These are phyloP conservation scores for Boletus rufocinnamomeus DNA, from an alignment of 768 basidiomycete genomes.

Conservation along the genomic window DNA sequence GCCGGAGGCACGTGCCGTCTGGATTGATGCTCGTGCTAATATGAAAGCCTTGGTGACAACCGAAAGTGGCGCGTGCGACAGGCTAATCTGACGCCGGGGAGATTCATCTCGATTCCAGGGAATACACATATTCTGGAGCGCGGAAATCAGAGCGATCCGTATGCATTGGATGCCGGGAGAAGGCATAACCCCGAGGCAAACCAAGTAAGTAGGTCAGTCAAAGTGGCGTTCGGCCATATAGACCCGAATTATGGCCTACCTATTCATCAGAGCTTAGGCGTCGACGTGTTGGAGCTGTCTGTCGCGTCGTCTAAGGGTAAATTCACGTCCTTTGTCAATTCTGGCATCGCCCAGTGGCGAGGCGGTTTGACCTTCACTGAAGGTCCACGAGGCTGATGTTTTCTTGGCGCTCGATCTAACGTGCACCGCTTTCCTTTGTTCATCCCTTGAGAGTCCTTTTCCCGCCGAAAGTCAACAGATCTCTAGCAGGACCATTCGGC, in stretches of 20 bases:
- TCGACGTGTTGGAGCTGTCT: not conserved
- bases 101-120: not conserved
- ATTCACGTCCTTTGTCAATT: not conserved
- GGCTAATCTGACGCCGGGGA: not conserved
- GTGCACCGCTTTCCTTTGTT: not conserved
- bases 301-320: not conserved
- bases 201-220: not conserved
- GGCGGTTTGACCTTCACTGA: not conserved
- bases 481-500: too few relatives aligned
- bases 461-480: not conserved
- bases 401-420: not conserved
- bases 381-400: not conserved
- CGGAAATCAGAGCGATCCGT: not conserved
- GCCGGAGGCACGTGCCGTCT: not conserved
- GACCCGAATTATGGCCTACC: not conserved
- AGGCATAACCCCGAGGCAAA: not conserved
- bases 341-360: not conserved
- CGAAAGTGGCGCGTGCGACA: not conserved
- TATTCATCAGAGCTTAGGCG: not conserved
- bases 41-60: too few relatives aligned
- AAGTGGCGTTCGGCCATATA: not conserved
- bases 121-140: not conserved
- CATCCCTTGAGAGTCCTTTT: not conserved
- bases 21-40: not conserved
- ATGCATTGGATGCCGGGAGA: not conserved